A percentile compares a stretch with the other conserved stretches of the same genome.
Conservation (phyloP, 768 basidiomycete species). For the Russula abietina region DNA sequence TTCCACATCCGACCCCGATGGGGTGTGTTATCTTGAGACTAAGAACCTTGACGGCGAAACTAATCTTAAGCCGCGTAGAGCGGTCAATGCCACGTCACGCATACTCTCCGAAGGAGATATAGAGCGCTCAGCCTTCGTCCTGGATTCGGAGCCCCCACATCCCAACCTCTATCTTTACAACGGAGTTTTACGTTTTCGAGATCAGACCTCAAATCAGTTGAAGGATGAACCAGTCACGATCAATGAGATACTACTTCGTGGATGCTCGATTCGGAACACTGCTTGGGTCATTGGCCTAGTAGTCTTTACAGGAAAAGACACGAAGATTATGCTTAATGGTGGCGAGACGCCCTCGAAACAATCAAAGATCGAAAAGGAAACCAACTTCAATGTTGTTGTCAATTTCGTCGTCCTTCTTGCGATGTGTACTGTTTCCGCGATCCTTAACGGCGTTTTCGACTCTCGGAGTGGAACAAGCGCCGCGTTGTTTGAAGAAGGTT, state of each 20-base stretch:
- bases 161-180: slow-evolving; percentile 91
- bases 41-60: slow-evolving; percentile 99
- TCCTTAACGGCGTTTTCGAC: slow-evolving; percentile 71
- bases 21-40: slow-evolving; percentile 92
- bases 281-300: slow-evolving; percentile 92
- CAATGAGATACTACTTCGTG: slow-evolving; percentile 89
- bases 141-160: slow-evolving; percentile 92
- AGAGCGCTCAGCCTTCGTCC: slow-evolving; percentile 76
- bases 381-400: slow-evolving; percentile 95
- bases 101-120: slow-evolving; percentile 86
- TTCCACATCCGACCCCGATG: slow-evolving; percentile 85
- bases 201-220: slow-evolving; percentile 43
- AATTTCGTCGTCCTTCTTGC: slow-evolving; percentile 75
- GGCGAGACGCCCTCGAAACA: slow-evolving; percentile 95
- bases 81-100: slow-evolving; percentile 65
- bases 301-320: slow-evolving; percentile 87
- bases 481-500: slow-evolving; percentile 61
- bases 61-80: slow-evolving; percentile 83
- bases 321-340: slow-evolving; percentile 88
- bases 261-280: slow-evolving; percentile 85
- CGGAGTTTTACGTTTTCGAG: slow-evolving; percentile 73
- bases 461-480: slow-evolving; percentile 56
- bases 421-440: slow-evolving; percentile 73
- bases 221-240: slow-evolving; percentile 74
- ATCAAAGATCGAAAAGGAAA: slow-evolving; percentile 96